Evolutionary conservation across 345 rosid genomes (phyloP), one percentile per base, ranked within the genome.

Genomic region (Euphorbia lathyris): DNA sequence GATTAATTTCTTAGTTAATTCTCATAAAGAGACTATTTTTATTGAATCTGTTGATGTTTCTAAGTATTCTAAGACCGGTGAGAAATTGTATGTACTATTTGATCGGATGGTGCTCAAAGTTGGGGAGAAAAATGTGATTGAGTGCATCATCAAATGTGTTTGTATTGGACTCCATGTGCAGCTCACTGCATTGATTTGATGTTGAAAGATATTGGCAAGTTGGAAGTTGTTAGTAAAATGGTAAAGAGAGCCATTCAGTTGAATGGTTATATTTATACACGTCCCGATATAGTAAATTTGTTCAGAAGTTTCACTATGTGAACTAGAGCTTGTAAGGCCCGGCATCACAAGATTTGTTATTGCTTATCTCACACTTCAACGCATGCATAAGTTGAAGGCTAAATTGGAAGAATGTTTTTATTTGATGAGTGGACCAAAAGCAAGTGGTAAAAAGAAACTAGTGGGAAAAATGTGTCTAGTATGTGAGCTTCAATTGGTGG

Each of bases 401-500:
- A 4, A 38, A 9, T 38, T 38, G 42, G 42, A 38, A 66, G 17
- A 0, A 66, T 66, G 59, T 34, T 66, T 6, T 22, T 66, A 1
- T 73, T 19, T n/a, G 34, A 57, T 0, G 36, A 66, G 3, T 73
- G 74, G 77, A 19, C 6, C 16, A 45, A 7, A 0, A 42, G 66
- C 5, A 67, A 68, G 3, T 67, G 58, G 45, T 38, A 61, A 20
- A 63, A 72, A 43, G 68, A 65, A 17, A 7, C 16, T 1, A 11
- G 0, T 0, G n/a, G 72, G 77, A 3, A 72, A 68, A 51, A 63
- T 14, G 11, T 0, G 47, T 0, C 57, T 74, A 48, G 67, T 76
- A 0, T 2, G 63, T 19, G 53, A 64, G 19, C 45, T 78, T 58
- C 9, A 59, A 5, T 27, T 70, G 12, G 72, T 74, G 16, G 75